Evolutionary conservation across 768 basidiomycete genomes (phyloP).

Genomic region (Artomyces pyxidatus): DNA sequence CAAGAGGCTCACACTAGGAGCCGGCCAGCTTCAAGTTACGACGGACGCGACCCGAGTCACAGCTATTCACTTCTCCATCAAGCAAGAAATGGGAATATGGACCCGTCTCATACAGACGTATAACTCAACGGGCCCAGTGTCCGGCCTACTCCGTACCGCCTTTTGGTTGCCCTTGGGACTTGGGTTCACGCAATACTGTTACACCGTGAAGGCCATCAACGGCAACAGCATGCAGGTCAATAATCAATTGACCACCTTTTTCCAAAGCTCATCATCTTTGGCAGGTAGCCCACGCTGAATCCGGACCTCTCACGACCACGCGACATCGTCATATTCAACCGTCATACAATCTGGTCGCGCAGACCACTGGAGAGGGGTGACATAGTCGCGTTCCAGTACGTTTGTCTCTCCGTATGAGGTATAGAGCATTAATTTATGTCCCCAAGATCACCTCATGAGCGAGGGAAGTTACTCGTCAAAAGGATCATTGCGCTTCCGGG

Average conservation of each 20-base stretch:
- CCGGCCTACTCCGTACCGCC: not conserved
- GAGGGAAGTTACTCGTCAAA: slow-evolving; percentile 11
- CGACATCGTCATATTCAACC: slow-evolving; percentile 13
- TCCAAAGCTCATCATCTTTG: not conserved
- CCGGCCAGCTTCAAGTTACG: no score
- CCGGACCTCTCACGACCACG: slow-evolving; percentile 10
- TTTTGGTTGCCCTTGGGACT: slow-evolving; percentile 11
- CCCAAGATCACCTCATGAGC: slow-evolving; percentile 10
- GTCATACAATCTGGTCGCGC: slow-evolving; percentile 5
- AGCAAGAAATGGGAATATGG: no score
- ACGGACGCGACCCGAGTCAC: no score
- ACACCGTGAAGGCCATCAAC: slow-evolving; percentile 6
- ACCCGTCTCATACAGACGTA: no score
- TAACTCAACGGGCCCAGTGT: no score
- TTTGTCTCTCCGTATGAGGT: not conserved
- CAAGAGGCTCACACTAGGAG: no score
- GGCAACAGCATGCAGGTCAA: slow-evolving; percentile 17
- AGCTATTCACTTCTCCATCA: no score
- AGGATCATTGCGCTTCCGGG: slow-evolving; percentile 14
- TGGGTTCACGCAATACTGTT: slow-evolving; percentile 11
- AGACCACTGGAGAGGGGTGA: slow-evolving; percentile 13
- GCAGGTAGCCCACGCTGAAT: slow-evolving; percentile 16
- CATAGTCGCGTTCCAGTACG: slow-evolving; percentile 12
- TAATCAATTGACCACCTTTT: not conserved
- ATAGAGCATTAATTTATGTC: not conserved